Percentiles rank a stretch among this genome's conserved stretches.
Conservation (phyloP, 2,329 filamentous ascomycete species). For the Aspergillus sp. region DNA sequence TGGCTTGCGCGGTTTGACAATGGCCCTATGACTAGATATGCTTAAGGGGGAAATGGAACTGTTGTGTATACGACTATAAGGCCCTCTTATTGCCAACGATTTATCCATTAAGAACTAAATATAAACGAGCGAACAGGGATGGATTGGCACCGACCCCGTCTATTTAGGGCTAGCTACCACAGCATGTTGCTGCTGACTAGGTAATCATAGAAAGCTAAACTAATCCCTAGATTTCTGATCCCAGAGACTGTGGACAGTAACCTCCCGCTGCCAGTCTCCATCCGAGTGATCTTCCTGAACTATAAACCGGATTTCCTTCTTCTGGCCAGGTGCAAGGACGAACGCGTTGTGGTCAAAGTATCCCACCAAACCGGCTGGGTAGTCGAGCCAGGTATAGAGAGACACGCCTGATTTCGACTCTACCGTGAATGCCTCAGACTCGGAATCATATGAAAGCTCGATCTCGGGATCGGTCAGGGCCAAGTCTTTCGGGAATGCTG, state of each 20-base stretch:
- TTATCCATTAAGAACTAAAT: too few species aligned
- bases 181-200: too few species aligned
- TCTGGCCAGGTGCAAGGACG: constrained; percentile 48
- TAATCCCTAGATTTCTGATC: constrained; percentile 37
- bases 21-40: too few species aligned
- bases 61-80: too few species aligned
- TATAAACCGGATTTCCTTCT: constrained; percentile 47
- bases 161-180: too few species aligned
- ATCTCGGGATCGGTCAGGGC: constrained; percentile 52
- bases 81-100: too few species aligned
- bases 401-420: constrained; percentile 51
- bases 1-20: too few species aligned
- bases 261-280: constrained; percentile 47
- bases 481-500: constrained; percentile 47
- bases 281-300: constrained; percentile 47
- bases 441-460: constrained; percentile 33
- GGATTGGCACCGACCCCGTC: too few species aligned
- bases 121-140: too few species aligned
- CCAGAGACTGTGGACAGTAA: constrained; percentile 56
- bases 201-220: too few species aligned
- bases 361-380: constrained; percentile 50
- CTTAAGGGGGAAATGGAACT: too few species aligned
- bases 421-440: constrained; percentile 45
- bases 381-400: constrained; percentile 57
- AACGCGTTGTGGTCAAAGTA: constrained; percentile 58